Base-by-base conservation (phyloP, 2,329 filamentous ascomycete species). In the Botrytis galanthina region DNA sequence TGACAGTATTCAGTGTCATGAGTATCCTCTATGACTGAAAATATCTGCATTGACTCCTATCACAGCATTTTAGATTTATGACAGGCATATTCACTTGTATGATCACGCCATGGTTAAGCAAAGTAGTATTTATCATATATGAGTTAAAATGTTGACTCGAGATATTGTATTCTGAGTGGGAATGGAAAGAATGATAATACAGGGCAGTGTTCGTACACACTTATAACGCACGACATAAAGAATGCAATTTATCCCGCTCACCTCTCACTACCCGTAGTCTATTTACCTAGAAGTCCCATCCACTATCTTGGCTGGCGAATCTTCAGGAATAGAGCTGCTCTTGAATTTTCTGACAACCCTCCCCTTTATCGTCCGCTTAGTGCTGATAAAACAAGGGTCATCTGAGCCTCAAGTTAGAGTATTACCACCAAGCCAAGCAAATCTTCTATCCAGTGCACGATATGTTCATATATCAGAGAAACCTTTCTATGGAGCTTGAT, bases 171-270 rank as follows among this genome's bases (percentile, higher is more conserved):
- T 57, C 14, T 57, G n/a, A 9, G 51, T 57, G 14, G n/a, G 14
- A 26, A 4, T 32, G 51, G 51, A 4, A 57, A 29, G 14, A 29
- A 18, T 57, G 5, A 29, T 57, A 32, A 18, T 57, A 7, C n/a
- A 16, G 51, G 51, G 0, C n/a, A 57, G 51, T 18, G 18, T 29
- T 57, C 0, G 18, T 18, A 9, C 9, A 18, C 3, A 57, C 6
- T 26, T 48, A 10, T 4, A 32, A 29, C 7, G 16, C 14, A 57
- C n/a, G 3, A 18, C 14, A 18, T 57, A 2, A 57, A 16, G 51
- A 57, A 18, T 18, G 2, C 35, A 0, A 37, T 2, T 16, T 39
- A 1, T 16, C 10, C 22, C 2, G 1, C 1, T 12, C 1, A 18
- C 3, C 51, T 57, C 3, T 29, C 14, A 57, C 51, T 32, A 57